Percentiles rank a stretch among this genome's conserved stretches.
Evolutionary conservation across 805 yeast genomes (phyloP).

Genomic region (Naumovozyma baii): DNA sequence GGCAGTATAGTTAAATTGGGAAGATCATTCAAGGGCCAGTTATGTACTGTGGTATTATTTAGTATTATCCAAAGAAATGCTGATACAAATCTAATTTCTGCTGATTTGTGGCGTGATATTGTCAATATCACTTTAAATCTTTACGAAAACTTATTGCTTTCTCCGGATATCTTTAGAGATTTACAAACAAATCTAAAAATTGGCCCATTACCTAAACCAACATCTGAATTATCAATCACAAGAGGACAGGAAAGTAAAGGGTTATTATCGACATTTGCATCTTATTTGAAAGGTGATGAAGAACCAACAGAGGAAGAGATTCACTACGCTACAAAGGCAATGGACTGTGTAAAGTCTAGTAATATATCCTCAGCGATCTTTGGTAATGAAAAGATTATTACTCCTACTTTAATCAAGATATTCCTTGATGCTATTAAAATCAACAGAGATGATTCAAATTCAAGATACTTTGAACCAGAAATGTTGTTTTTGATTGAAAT

Average conservation of each 20-base stretch:
- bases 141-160: slow-evolving; percentile 62
- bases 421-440: slow-evolving; percentile 31
- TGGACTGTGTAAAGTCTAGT: slow-evolving; percentile 74
- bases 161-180: slow-evolving; percentile 54
- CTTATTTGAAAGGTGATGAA: slow-evolving; percentile 87
- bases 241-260: slow-evolving; percentile 63
- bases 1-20: slow-evolving; percentile 80
- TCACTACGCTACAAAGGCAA: slow-evolving; percentile 70
- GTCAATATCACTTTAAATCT: slow-evolving; percentile 52
- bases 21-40: slow-evolving; percentile 81
- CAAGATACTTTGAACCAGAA: slow-evolving; percentile 38
- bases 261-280: slow-evolving; percentile 81
- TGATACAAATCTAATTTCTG: slow-evolving; percentile 32
- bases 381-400: slow-evolving; percentile 33
- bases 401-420: slow-evolving; percentile 25
- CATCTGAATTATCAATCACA: slow-evolving; percentile 57
- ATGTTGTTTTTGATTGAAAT: slow-evolving; percentile 41
- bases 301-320: slow-evolving; percentile 94
- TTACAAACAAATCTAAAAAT: slow-evolving; percentile 51
- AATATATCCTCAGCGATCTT: slow-evolving; percentile 48
- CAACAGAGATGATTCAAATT: slow-evolving; percentile 24
- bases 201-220: slow-evolving; percentile 47
- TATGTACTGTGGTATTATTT: slow-evolving; percentile 78
- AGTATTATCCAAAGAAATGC: slow-evolving; percentile 56
- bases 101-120: slow-evolving; percentile 50